Evolutionary conservation across 2,329 filamentous ascomycete genomes (phyloP).

Genomic region (Botrytis squamosa): DNA sequence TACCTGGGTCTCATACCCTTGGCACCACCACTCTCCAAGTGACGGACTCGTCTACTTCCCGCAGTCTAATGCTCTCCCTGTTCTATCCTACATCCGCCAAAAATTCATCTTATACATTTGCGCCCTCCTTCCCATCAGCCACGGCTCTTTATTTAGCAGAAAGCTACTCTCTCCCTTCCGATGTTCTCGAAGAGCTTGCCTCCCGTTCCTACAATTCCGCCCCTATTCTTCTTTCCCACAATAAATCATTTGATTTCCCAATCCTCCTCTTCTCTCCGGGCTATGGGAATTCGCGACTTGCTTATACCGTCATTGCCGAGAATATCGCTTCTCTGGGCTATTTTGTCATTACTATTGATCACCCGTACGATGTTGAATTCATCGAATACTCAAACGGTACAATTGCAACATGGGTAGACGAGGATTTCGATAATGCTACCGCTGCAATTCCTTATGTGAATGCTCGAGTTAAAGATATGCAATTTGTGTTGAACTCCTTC

Average conservation of each 20-base stretch:
- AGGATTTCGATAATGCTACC: conserved; percentile 26
- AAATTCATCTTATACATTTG: background rate
- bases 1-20: conserved; percentile 6
- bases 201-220: conserved; percentile 12
- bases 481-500: conserved; percentile 34
- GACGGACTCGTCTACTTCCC: conserved; percentile 11
- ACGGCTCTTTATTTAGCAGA: conserved; percentile 15
- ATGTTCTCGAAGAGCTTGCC: background rate
- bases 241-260: conserved; percentile 28
- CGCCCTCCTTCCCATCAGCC: conserved; percentile 4
- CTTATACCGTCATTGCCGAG: conserved; percentile 38
- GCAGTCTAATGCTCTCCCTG: conserved; percentile 19
- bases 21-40: conserved; percentile 18
- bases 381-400: conserved; percentile 39
- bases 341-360: conserved; percentile 40
- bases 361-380: conserved; percentile 41
- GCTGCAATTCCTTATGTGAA: conserved; percentile 25
- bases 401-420: conserved; percentile 17
- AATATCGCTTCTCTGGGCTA: conserved; percentile 41
- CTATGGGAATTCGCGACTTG: conserved; percentile 34
- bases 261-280: conserved; percentile 41
- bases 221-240: background rate
- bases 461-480: conserved; percentile 30
- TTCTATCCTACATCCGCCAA: conserved; percentile 20
- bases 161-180: conserved; percentile 7